These are phyloP conservation scores for Terfezia claveryi DNA, from an alignment of 495 filamentous ascomycete genomes.

Conservation along the genomic window DNA sequence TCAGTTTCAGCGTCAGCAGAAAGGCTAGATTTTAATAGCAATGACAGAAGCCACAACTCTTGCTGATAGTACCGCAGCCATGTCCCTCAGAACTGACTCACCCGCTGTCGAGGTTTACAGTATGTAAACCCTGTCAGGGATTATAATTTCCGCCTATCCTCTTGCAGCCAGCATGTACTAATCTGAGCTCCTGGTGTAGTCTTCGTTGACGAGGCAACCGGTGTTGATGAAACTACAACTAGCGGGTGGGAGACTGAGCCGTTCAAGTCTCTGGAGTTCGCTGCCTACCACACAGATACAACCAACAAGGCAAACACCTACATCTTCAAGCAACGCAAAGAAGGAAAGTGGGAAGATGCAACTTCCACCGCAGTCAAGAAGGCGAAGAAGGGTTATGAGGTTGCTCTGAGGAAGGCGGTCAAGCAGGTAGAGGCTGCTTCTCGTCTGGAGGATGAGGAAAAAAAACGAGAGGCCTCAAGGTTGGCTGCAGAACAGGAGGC, in stretches of 20 bases:
- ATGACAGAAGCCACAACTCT: too few relatives aligned
- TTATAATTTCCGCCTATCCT: too few relatives aligned
- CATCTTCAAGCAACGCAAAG: constrained; percentile 40
- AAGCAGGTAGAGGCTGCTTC: constrained; percentile 23
- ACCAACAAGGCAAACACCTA: constrained; percentile 20
- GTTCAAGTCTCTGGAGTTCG: constrained; percentile 47
- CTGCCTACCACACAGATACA: constrained; percentile 33
- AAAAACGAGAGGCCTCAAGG: background rate
- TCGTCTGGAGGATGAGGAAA: constrained; percentile 19
- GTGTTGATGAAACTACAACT: constrained; percentile 33
- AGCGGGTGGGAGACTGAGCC: constrained; percentile 36
- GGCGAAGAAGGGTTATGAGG: constrained; percentile 36
- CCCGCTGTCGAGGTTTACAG: too few relatives aligned
- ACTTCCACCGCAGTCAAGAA: constrained; percentile 51
- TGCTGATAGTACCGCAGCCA: too few relatives aligned
- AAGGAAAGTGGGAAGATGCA: constrained; percentile 32
- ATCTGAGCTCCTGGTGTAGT: constrained; percentile 14
- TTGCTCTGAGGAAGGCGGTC: constrained; percentile 37
- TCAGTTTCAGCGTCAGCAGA: too few relatives aligned
- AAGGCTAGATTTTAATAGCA: too few relatives aligned
- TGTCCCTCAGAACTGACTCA: too few relatives aligned
- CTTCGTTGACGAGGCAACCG: constrained; percentile 50
- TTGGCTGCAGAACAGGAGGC: constrained; percentile 30
- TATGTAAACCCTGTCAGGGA: too few relatives aligned
- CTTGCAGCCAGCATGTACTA: background rate